Evolutionary conservation across 306 rosid species (phyloP), one percentile per base, ranked within the genome.

Genomic region (Ormosia emarginata): DNA sequence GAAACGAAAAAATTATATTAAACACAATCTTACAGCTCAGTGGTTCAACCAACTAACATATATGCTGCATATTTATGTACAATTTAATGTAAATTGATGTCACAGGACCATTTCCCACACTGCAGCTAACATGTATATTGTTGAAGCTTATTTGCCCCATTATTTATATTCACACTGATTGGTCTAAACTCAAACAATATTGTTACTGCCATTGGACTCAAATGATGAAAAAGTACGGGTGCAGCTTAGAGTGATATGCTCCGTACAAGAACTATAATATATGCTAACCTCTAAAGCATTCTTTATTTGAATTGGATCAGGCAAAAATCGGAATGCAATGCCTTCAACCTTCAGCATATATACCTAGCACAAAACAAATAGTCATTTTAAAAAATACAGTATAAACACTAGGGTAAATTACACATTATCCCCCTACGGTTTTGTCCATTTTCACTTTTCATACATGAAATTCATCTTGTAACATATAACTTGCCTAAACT

Each of bases 301-400:
- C 86, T 87, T 92, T 43, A 95, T 90, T 76, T 95, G 98, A 81
- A 95, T 85, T 1, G 98, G 99, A 82, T 95, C 99, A 8, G 99
- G 99, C 82, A 95, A 86, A 91, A 95, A 93, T 14, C 97, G 86
- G 79, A 93, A 95, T 18, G 99, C 96, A 86, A 95, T 95, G 77
- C 99, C 99, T 92, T 95, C 99, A 14, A 95, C 99, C 93, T 95
- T 95, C 85, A 95, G 82, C 99, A 95, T 85, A 84, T 95, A 95
- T 5, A 93, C 97, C 99, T 95, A 58, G 63, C 8, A 74, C 24
- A 75, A 41, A 53, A 40, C 74, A 57, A 47, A 62, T 18, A 67
- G n/a, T 64, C 79, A 29, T 11, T 41, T 43, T 24, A 55, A 68
- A 24, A 39, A 40, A 29, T 37, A 62, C 33, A 10, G 5, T 33